Evolutionary conservation across 768 basidiomycete species (phyloP).

Genomic region (Trametes cinnabarina): DNA sequence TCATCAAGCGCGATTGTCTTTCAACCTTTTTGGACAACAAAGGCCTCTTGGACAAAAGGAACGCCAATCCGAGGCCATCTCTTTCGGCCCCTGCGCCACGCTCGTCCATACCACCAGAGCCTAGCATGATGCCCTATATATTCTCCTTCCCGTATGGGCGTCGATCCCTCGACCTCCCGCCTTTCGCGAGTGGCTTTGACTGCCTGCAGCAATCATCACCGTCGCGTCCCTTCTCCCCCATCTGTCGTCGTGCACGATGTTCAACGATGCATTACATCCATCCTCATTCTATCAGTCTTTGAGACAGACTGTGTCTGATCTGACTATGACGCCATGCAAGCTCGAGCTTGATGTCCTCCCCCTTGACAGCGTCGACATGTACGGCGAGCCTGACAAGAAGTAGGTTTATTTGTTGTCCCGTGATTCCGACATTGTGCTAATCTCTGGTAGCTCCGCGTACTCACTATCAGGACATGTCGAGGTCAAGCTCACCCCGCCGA

Average conservation of each 20-base stretch:
- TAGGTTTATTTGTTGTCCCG: slow-evolving; percentile 36
- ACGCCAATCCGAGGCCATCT: slow-evolving; percentile 13
- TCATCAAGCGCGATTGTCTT: slow-evolving; percentile 14
- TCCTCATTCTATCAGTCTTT: slow-evolving; percentile 14
- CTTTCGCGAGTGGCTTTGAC: slow-evolving; percentile 8
- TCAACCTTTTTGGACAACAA: slow-evolving; percentile 22
- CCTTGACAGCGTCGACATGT: slow-evolving; percentile 59
- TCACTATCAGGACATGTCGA: slow-evolving; percentile 83
- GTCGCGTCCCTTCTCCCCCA: background rate
- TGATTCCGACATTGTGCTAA: background rate
- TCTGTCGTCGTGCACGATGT: slow-evolving; percentile 46
- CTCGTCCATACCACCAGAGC: background rate
- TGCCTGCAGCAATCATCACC: background rate
- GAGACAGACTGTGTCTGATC: slow-evolving; percentile 37
- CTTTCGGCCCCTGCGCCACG: slow-evolving; percentile 11
- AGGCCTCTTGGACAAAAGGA: slow-evolving; percentile 23
- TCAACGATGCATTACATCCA: background rate
- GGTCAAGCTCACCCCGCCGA: slow-evolving; percentile 56
- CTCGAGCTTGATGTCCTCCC: slow-evolving; percentile 36
- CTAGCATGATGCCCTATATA: slow-evolving; percentile 14
- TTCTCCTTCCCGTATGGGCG: background rate
- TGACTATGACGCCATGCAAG: slow-evolving; percentile 48
- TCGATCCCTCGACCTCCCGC: background rate
- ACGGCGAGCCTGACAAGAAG: slow-evolving; percentile 64
- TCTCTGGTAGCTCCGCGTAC: slow-evolving; percentile 66